Percentiles rank a stretch among this genome's conserved stretches.
Conservation (phyloP, 345 rosid species). For the Rubroshorea leprosula region DNA sequence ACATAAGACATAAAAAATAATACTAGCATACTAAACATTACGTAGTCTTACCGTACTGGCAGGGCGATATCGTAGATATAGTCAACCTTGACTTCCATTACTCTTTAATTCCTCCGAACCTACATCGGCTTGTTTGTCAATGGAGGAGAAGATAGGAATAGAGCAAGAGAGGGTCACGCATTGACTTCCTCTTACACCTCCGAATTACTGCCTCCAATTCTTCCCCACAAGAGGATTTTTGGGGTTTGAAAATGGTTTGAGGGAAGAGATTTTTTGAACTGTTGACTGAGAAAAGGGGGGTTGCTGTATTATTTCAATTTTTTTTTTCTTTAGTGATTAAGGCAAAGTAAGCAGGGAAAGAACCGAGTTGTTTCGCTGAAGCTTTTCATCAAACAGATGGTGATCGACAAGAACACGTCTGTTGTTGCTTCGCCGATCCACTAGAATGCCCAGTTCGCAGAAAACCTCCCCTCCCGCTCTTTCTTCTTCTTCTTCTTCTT, state of each 20-base stretch:
- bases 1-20: no score
- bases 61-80: not conserved
- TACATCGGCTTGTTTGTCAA: not conserved
- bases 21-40: no score
- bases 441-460: conserved; percentile 19
- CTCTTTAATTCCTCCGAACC: not conserved
- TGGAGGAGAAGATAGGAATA: not conserved
- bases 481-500: conserved; percentile 6
- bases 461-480: conserved; percentile 5
- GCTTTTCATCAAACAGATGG: not conserved
- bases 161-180: not conserved
- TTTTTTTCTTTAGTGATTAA: no score
- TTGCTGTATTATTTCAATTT: no score
- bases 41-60: not conserved
- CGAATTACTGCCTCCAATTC: no score
- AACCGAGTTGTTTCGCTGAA: conserved; percentile 18
- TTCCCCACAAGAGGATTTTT: not conserved
- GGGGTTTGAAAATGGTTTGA: not conserved
- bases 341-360: conserved; percentile 23
- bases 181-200: not conserved
- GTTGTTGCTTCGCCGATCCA: conserved; percentile 1
- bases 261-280: not conserved
- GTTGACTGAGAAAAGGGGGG: not conserved
- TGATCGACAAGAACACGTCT: not conserved
- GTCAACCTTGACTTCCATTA: not conserved